Conservation (phyloP, 1,284 basidiomycete species). For the Cystobasidiaceae sp. region DNA sequence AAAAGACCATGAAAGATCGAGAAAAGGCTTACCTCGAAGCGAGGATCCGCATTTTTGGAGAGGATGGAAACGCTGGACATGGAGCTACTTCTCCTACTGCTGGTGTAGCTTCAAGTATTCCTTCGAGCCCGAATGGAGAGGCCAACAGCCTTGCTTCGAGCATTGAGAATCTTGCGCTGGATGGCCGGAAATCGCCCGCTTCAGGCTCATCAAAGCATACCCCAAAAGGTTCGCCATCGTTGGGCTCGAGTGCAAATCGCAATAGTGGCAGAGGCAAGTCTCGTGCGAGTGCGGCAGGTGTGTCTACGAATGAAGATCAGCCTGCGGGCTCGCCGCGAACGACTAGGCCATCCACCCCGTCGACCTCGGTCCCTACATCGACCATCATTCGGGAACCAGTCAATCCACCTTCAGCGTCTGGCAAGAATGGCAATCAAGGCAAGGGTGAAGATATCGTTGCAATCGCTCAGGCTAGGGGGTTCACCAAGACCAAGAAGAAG, state of each 20-base stretch:
- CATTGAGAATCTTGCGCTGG: not conserved
- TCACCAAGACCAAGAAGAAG: conserved; percentile 16
- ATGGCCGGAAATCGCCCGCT: not conserved
- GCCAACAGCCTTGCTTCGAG: not conserved
- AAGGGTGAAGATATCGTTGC: not conserved
- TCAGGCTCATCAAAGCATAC: too few relatives aligned
- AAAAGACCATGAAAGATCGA: conserved; percentile 18
- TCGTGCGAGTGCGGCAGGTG: not conserved
- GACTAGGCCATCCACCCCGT: not conserved
- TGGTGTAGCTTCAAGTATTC: not conserved
- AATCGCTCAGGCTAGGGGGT: conserved; percentile 4
- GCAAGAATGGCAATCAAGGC: not conserved
- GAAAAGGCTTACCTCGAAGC: conserved; percentile 28
- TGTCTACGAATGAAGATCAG: not conserved
- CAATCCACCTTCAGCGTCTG: conserved; percentile 17
- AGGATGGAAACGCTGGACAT: not conserved
- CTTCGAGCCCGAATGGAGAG: not conserved
- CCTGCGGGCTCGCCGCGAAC: not conserved
- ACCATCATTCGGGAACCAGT: conserved; percentile 24
- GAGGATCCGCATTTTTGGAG: conserved; percentile 21
- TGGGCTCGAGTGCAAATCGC: not conserved
- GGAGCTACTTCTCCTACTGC: not conserved
- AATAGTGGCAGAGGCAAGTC: not conserved
- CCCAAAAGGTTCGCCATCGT: too few relatives aligned
- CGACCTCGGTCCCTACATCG: not conserved